Base-by-base conservation (phyloP, 2,329 filamentous ascomycete genomes). In the Epichloe glyceriae region DNA sequence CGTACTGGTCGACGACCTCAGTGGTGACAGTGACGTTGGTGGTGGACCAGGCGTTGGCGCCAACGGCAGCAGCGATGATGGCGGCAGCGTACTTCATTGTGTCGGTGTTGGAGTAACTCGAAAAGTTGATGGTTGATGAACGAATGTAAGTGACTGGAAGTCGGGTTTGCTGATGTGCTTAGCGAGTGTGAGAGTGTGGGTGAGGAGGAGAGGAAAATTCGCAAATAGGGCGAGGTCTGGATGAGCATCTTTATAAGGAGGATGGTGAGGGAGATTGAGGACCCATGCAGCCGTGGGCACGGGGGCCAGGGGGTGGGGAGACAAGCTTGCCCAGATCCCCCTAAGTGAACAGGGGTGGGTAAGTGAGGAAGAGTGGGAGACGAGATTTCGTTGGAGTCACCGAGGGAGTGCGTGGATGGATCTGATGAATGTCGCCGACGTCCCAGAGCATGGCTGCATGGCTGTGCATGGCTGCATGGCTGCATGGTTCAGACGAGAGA, bases 1-100 rank as follows among this genome's bases (percentile, higher is more conserved):
- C 81, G 73, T 79, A 79, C 52, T 72, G 68, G 52, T 79, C 81
- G 57, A 87, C 77, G 57, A 80, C 71, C 74, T 84, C 79, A 59
- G 82, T 87, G 69, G 74, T 75, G 54, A 78, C 78, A 64, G 70
- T 73, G 58, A 72, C 71, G 67, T 76, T 75, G 62, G 63, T 54
- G 56, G 56, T 55, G 46, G 50, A 3, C 17, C 1, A 43, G 55
- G 66, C 47, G 37, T 43, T 33, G 19, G 11, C 47, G 47, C 47
- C 47, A 20, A 38, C 73, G 67, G 74, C 70, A 61, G 75, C 75
- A 63, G 75, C 63, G 59, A 76, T 61, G 65, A 71, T 67, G 62
- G 74, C 73, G 64, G 70, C 64, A 63, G 76, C 67, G 77, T 75
- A 81, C 78, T 82, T 78, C 79, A 83, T 83, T 67, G 80, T 82